Percentiles rank a stretch among this genome's conserved stretches.
Evolutionary conservation across 208 protist species (phyloP).

Genomic region (Trypanosoma melophagium): DNA sequence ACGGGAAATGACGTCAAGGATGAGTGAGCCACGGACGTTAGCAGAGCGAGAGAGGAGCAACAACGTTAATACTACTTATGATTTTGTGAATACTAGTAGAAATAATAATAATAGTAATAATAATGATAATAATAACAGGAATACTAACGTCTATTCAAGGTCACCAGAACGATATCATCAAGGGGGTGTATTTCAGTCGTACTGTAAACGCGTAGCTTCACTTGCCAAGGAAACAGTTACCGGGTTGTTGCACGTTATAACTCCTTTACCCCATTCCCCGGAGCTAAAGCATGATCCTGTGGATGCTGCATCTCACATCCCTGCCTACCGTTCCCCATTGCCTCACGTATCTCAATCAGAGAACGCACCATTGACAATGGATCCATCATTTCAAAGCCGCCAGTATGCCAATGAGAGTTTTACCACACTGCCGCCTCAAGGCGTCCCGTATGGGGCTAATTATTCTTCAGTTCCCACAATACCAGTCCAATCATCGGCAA

Average conservation of each 20-base stretch:
- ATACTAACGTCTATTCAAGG: neutral
- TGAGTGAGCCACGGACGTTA: neutral
- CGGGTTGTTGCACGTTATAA: neutral
- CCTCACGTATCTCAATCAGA: neutral
- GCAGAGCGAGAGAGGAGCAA: neutral
- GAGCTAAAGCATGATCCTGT: neutral
- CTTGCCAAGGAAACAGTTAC: constrained; percentile 18
- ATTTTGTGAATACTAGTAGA: no score
- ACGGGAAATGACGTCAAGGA: neutral
- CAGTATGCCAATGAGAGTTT: neutral
- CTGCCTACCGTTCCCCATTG: neutral
- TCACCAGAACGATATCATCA: neutral
- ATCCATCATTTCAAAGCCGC: constrained; percentile 15
- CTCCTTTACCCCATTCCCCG: neutral
- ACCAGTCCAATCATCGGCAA: no score
- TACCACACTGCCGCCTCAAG: neutral
- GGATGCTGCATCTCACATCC: neutral
- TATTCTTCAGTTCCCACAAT: no score
- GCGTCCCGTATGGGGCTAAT: neutral
- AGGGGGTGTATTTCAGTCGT: neutral
- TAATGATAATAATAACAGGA: neutral
- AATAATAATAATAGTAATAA: neutral
- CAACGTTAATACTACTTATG: no score
- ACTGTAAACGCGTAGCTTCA: constrained; percentile 12
- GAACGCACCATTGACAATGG: neutral